phyloP scores from a whole-genome alignment of 2,329 filamentous ascomycete genomes.

The Bipolaris zeicola region DNA sequence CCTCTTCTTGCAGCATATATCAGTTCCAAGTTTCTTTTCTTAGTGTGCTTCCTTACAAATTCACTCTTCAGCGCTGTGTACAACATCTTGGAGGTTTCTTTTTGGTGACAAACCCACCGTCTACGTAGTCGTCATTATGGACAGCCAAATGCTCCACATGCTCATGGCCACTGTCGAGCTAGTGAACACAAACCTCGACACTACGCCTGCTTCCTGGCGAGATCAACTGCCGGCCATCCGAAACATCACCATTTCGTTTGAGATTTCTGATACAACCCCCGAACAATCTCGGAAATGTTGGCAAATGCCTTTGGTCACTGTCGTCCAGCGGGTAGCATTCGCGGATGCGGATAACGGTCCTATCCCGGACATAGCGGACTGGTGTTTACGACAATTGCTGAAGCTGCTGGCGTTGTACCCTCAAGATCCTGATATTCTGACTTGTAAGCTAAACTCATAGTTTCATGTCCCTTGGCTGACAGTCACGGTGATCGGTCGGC shows the following conservation, averaged over 20 bases:
- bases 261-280: conserved; percentile 23
- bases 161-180: conserved; percentile 37
- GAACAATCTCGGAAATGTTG: conserved; percentile 23
- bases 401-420: conserved; percentile 53
- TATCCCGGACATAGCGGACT: conserved; percentile 55
- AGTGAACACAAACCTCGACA: conserved; percentile 43
- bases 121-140: conserved; percentile 15
- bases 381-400: conserved; percentile 57
- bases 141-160: conserved; percentile 18
- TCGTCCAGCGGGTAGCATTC: conserved; percentile 58
- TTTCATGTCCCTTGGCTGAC: background rate
- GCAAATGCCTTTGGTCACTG: conserved; percentile 44
- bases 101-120: background rate
- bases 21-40: too few species aligned
- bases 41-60: background rate
- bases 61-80: too few species aligned
- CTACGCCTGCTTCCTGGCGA: conserved; percentile 39
- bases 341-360: conserved; percentile 55
- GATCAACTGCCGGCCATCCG: conserved; percentile 31
- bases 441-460: conserved; percentile 41
- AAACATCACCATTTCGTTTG: conserved; percentile 22
- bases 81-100: background rate
- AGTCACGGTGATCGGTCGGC: conserved; percentile 54
- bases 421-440: conserved; percentile 51
- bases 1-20: background rate